Evolutionary conservation across 2,329 filamentous ascomycete genomes (phyloP), one percentile per base, ranked within the genome.

Genomic region (Apiospora sp.): DNA sequence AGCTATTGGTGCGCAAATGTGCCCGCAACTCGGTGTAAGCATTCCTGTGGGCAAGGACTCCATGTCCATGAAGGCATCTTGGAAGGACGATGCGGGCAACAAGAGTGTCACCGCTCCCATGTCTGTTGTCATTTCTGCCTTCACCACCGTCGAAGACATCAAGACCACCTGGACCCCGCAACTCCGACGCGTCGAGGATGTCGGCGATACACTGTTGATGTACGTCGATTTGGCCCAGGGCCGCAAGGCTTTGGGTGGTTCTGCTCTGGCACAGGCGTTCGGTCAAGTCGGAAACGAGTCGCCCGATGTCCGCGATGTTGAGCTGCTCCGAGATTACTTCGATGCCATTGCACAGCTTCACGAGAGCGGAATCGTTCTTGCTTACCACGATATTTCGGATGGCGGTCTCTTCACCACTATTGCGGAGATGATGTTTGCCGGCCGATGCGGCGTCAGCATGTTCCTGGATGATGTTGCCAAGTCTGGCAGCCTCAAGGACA

Each of bases 1-100:
- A 80, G 95, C 96, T 13, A 95, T 98, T 72, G 95, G 95, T 68
- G 92, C 98, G 90, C 93, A 97, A 68, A 87, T 99, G 12, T 99
- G 96, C 83, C 95, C 95, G 1, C 88, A 93, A 77, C 88, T 98
- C n/a, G 94, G 94, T 46, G 91, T 99, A 74, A 94, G 93, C 72
- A 98, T 99, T 73, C 96, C 96, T 4, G 96, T 98, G 12, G 96
- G 96, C 71, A 98, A 99, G 84, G 96, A 99, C 82, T 98, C 96
- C 0, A 98, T 97, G 83, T 98, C 95, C 3, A 98, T 99, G 96
- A 98, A 98, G 87, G 96, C 97, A 79, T 94, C 94, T 72, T 98
- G 96, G 96, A 93, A 91, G 79, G 93, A 96, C 76, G 86, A 86
- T 74, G 89, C 90, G 24, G 88, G 93, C 74, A 84, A 88, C 19